Percentiles rank a stretch among this genome's conserved stretches.
Conservation (phyloP, 2,329 filamentous ascomycete species). For the Pestalotiopsis sp. region DNA sequence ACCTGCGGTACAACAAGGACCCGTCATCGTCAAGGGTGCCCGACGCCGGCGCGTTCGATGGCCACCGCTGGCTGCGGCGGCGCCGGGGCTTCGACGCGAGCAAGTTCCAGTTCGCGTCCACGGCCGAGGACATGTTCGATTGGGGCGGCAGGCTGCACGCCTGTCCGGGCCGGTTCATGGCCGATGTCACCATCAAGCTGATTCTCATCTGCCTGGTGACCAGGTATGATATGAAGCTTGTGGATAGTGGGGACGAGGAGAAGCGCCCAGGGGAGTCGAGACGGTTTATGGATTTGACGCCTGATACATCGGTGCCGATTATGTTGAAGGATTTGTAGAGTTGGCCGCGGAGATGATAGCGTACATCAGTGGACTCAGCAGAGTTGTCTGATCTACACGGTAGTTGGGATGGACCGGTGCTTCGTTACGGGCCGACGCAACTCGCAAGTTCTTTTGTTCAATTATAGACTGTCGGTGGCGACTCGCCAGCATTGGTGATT, state of each 20-base stretch:
- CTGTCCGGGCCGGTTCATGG: conserved; percentile 25
- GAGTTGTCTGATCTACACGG: neutral
- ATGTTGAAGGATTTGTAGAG: conserved; percentile 8
- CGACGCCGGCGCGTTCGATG: conserved; percentile 21
- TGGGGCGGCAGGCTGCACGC: conserved; percentile 25
- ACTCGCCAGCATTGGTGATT: too few relatives aligned
- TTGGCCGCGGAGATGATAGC: neutral
- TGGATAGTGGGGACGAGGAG: conserved; percentile 5
- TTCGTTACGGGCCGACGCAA: too few relatives aligned
- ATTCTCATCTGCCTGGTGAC: conserved; percentile 23
- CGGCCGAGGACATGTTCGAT: conserved; percentile 22
- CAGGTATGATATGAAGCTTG: conserved; percentile 24
- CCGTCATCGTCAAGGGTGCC: neutral
- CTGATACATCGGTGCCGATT: conserved; percentile 12
- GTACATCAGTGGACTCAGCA: neutral
- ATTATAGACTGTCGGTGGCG: too few relatives aligned
- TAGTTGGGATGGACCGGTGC: neutral
- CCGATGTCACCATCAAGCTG: conserved; percentile 23
- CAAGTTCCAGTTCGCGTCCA: conserved; percentile 26
- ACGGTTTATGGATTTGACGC: conserved; percentile 6
- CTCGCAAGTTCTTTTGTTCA: too few relatives aligned
- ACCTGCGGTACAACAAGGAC: conserved; percentile 19
- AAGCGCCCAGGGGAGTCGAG: conserved; percentile 17
- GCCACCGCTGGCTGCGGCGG: conserved; percentile 19
- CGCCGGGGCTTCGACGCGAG: conserved; percentile 18